These are phyloP conservation scores for Panaeolus papilionaceus DNA, from an alignment of 768 basidiomycete genomes.

Conservation along the genomic window DNA sequence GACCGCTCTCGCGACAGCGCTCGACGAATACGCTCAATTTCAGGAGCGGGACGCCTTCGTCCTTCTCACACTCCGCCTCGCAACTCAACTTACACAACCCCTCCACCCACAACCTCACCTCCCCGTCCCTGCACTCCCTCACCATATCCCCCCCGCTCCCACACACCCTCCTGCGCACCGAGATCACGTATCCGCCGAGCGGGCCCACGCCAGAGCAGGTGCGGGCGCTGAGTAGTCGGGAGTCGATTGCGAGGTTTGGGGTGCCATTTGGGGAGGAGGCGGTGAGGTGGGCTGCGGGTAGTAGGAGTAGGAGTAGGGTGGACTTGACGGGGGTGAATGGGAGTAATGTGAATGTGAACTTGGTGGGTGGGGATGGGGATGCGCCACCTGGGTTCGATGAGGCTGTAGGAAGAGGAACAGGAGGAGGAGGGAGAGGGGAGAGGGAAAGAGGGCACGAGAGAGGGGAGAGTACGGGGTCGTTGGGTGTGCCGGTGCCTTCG, in stretches of 20 bases:
- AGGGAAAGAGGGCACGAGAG: not conserved
- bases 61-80: not conserved
- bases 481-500: not conserved
- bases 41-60: not conserved
- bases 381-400: too few species aligned
- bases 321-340: too few species aligned
- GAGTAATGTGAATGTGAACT: too few species aligned
- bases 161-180: slow-evolving; percentile 54
- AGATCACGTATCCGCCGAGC: slow-evolving; percentile 54
- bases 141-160: slow-evolving; percentile 75
- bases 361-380: too few species aligned
- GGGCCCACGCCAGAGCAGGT: slow-evolving; percentile 72
- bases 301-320: slow-evolving; percentile 37
- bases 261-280: slow-evolving; percentile 81
- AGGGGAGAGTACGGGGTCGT: not conserved
- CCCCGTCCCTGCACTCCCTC: slow-evolving; percentile 57
- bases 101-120: not conserved
- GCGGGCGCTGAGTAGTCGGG: slow-evolving; percentile 71
- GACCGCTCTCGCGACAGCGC: not conserved
- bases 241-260: slow-evolving; percentile 71
- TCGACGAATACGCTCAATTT: not conserved
- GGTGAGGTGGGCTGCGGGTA: slow-evolving; percentile 62
- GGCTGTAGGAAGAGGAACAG: too few species aligned
- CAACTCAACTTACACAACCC: not conserved
- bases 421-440: not conserved